These are phyloP conservation scores for Carallia brachiata DNA, from an alignment of 345 rosid species.

Conservation along the genomic window DNA sequence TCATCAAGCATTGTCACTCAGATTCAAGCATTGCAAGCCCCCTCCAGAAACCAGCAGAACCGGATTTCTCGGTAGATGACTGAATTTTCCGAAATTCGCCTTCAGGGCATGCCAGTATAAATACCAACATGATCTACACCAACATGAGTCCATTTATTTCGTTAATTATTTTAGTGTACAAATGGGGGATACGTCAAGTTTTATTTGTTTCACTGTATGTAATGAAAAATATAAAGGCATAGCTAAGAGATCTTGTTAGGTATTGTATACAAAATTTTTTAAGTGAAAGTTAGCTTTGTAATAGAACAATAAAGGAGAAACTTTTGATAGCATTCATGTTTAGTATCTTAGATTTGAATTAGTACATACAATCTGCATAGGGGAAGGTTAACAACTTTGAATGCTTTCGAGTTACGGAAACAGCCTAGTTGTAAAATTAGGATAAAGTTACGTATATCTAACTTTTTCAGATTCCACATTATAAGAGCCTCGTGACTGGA, in stretches of 20 bases:
- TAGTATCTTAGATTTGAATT: too few species aligned
- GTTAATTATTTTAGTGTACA: background rate
- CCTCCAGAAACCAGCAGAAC: conserved; percentile 75
- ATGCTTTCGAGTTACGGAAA: too few species aligned
- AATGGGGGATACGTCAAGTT: background rate
- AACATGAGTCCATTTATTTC: conserved; percentile 11
- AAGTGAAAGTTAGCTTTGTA: too few species aligned
- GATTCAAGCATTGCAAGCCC: conserved; percentile 45
- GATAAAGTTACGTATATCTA: too few species aligned
- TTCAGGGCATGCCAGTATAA: background rate
- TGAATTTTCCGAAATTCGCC: conserved; percentile 9
- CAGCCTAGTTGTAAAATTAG: too few species aligned
- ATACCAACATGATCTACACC: background rate
- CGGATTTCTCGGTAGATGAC: conserved; percentile 70
- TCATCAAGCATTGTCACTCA: conserved; percentile 33
- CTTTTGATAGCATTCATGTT: too few species aligned
- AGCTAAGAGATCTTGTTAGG: conserved; percentile 3
- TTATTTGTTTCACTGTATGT: background rate
- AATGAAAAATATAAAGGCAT: background rate
- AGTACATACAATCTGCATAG: too few species aligned
- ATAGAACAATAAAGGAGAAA: too few species aligned
- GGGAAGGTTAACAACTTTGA: too few species aligned
- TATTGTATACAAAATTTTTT: background rate
- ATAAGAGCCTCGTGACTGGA: too few species aligned
- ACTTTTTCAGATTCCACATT: too few species aligned